Percentiles rank a stretch among this genome's conserved stretches.
Conservation (phyloP, 139 green algal genomes). For the Tetradesmus lagerheimii region DNA sequence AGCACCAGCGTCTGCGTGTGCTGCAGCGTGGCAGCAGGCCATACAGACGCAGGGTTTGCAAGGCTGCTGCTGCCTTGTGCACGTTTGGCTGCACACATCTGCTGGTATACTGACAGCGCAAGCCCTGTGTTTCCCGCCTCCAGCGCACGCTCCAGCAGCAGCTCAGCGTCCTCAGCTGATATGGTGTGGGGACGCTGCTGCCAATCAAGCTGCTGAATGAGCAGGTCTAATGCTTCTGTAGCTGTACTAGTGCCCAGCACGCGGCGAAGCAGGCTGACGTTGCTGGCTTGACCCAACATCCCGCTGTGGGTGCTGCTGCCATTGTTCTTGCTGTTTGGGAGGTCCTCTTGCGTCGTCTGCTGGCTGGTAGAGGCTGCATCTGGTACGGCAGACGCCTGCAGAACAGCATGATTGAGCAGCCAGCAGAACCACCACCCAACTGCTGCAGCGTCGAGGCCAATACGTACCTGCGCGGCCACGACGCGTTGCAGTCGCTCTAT, state of each 20-base stretch:
- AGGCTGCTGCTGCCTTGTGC: not conserved
- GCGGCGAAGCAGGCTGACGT: slow-evolving; percentile 22
- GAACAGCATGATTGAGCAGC: not conserved
- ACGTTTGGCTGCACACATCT: slow-evolving; percentile 64
- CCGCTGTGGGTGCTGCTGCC: not conserved
- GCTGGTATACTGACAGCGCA: slow-evolving; percentile 75
- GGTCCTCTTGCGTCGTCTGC: not conserved
- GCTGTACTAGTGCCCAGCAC: not conserved
- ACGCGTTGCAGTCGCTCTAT: not conserved
- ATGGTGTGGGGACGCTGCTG: slow-evolving; percentile 13
- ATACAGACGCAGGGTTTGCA: slow-evolving; percentile 47
- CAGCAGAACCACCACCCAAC: not conserved
- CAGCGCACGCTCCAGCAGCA: slow-evolving; percentile 53
- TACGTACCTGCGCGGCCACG: not conserved
- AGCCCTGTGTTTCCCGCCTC: slow-evolving; percentile 75
- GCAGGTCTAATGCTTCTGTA: slow-evolving; percentile 34
- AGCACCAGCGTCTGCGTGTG: slow-evolving; percentile 74
- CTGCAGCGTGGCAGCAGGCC: slow-evolving; percentile 70
- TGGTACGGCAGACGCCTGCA: slow-evolving; percentile 10
- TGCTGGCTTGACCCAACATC: not conserved
- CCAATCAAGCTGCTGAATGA: slow-evolving; percentile 36
- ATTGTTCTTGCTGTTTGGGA: not conserved
- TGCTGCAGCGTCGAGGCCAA: not conserved
- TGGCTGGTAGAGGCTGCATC: not conserved
- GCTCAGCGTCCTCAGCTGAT: slow-evolving; percentile 44